phyloP scores from a whole-genome alignment of 768 basidiomycete genomes.

The Phylloporus sp. region DNA sequence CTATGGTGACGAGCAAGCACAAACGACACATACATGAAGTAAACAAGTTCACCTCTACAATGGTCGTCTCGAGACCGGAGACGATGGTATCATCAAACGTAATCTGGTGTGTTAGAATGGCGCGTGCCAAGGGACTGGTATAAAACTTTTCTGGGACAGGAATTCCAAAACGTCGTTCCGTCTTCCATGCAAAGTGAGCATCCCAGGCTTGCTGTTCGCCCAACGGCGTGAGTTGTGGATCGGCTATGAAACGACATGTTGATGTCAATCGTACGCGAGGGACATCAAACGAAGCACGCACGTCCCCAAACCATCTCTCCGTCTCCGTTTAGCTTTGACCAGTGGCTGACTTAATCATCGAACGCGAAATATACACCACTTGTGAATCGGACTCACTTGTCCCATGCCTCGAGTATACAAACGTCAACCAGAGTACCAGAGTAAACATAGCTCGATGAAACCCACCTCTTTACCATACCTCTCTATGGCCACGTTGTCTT shows the following conservation, averaged over 20 bases:
- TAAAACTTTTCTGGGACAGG: conserved; percentile 20
- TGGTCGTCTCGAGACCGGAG: conserved; percentile 27
- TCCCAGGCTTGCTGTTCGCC: conserved; percentile 53
- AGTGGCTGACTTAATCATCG: conserved; percentile 38
- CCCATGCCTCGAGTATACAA: not conserved
- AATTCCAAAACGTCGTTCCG: conserved; percentile 13
- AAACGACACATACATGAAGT: not conserved
- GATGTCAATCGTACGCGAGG: conserved; percentile 9
- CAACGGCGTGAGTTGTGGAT: conserved; percentile 51
- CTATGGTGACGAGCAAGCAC: conserved; percentile 30
- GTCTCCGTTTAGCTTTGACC: conserved; percentile 35
- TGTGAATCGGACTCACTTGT: conserved; percentile 1
- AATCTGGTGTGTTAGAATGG: conserved; percentile 50
- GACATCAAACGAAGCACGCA: conserved; percentile 17
- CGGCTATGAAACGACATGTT: conserved; percentile 8
- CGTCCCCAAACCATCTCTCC: conserved; percentile 67
- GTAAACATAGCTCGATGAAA: not conserved
- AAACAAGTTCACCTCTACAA: conserved; percentile 46
- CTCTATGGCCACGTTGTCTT: conserved; percentile 67
- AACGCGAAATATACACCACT: not conserved
- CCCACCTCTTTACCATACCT: conserved; percentile 51
- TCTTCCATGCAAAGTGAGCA: conserved; percentile 15
- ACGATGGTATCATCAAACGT: conserved; percentile 41
- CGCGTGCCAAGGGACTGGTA: conserved; percentile 53
- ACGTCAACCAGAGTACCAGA: not conserved